phyloP scores from a whole-genome alignment of 331 rosid genomes.

The Telfairia occidentalis region DNA sequence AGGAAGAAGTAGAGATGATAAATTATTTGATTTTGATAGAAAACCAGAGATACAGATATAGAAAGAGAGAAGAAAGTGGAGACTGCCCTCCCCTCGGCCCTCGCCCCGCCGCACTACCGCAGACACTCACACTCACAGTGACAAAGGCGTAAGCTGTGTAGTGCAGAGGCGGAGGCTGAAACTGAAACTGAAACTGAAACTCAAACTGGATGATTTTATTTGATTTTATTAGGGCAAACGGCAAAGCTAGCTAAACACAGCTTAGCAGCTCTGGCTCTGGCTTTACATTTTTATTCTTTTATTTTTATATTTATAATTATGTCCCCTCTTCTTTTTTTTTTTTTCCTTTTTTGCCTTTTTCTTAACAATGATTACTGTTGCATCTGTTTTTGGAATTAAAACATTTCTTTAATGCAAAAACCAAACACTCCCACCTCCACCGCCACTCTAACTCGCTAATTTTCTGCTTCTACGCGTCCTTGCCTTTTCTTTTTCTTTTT shows the following conservation, averaged over 20 bases:
- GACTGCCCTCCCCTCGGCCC: neutral
- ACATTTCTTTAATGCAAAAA: neutral
- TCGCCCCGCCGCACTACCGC: neutral
- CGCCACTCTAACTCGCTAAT: neutral
- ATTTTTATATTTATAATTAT: neutral
- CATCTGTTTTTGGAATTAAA: neutral
- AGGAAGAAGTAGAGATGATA: neutral
- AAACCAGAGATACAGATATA: neutral
- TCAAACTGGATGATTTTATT: neutral
- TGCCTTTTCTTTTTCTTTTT: neutral
- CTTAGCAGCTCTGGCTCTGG: neutral
- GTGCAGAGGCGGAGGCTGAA: neutral
- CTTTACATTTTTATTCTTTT: too few species aligned
- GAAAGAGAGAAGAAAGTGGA: neutral
- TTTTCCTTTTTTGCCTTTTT: neutral
- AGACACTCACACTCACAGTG: neutral
- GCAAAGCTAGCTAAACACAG: neutral
- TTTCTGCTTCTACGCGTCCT: neutral
- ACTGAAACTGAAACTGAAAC: neutral
- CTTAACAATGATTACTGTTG: neutral
- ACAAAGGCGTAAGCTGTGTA: neutral
- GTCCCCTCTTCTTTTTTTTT: neutral
- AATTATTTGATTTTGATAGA: neutral
- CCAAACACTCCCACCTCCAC: neutral
- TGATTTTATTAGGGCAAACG: slow-evolving; percentile 3